A percentile compares a stretch with the other conserved stretches of the same genome.
phyloP scores from a whole-genome alignment of 1,139 yeast species.

The Waltiozyma sp. region DNA sequence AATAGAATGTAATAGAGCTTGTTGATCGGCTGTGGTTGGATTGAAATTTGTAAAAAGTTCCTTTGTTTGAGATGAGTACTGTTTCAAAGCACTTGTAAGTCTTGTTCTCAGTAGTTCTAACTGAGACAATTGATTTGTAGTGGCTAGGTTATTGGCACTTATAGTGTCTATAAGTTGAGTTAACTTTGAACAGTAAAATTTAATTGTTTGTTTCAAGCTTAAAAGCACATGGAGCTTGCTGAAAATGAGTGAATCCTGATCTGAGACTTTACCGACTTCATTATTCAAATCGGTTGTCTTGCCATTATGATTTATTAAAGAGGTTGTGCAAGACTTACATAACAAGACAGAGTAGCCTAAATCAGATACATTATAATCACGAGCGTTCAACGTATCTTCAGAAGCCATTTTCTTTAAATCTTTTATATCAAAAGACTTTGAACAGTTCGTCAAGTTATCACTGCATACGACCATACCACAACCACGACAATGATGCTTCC shows the following conservation, averaged over 20 bases:
- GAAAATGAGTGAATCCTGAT: neutral
- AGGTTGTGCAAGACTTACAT: neutral
- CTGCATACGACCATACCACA: conserved; percentile 84
- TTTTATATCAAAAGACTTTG: conserved; percentile 56
- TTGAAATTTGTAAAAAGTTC: neutral
- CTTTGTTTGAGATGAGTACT: neutral
- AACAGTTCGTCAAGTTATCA: conserved; percentile 48
- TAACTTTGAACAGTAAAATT: neutral
- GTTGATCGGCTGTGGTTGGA: neutral
- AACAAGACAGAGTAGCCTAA: neutral
- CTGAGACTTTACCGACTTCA: neutral
- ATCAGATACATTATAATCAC: conserved; percentile 3
- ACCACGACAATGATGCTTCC: conserved; percentile 82
- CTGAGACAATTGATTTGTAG: neutral
- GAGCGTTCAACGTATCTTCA: conserved; percentile 16
- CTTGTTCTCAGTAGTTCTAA: neutral
- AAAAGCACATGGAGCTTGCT: neutral
- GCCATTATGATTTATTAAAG: neutral
- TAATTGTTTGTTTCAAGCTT: neutral
- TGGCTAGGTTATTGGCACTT: neutral
- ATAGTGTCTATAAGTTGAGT: neutral
- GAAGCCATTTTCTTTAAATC: conserved; percentile 35
- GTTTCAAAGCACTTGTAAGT: neutral
- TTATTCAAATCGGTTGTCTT: neutral
- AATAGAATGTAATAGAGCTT: neutral